Conservation (phyloP, 106 monocot species). For the Dioscorea dumetorum region DNA sequence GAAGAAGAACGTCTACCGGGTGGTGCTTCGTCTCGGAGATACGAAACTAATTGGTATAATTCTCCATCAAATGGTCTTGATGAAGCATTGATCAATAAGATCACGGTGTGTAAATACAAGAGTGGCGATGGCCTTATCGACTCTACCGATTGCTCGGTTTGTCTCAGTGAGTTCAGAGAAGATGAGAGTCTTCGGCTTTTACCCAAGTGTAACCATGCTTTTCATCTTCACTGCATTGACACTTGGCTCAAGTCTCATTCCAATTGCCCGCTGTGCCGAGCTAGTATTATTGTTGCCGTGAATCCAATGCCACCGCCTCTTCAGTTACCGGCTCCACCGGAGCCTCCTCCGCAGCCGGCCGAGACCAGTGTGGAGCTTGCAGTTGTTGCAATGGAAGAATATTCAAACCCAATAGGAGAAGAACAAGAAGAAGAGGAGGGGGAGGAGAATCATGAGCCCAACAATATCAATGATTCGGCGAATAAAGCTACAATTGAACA, state of each 20-base stretch:
- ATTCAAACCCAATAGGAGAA: neutral
- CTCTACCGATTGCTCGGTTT: conserved; percentile 68
- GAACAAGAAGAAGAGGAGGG: neutral
- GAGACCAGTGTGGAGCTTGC: conserved; percentile 2
- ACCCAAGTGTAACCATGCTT: conserved; percentile 71
- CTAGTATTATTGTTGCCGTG: conserved; percentile 25
- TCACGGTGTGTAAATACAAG: conserved; percentile 54
- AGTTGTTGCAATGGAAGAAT: conserved; percentile 4
- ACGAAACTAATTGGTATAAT: conserved; percentile 29
- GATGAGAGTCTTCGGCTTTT: conserved; percentile 65
- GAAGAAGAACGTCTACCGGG: neutral
- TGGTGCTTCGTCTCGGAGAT: conserved; percentile 1
- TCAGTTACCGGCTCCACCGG: conserved; percentile 5
- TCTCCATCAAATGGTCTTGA: conserved; percentile 45
- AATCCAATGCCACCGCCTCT: neutral
- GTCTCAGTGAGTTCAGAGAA: conserved; percentile 63
- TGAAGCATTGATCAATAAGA: conserved; percentile 49
- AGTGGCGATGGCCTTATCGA: conserved; percentile 43
- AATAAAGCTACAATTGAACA: neutral
- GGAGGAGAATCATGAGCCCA: neutral
- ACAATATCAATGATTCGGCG: too few species aligned
- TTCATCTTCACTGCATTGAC: conserved; percentile 74
- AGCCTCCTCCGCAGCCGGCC: neutral
- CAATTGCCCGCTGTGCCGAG: conserved; percentile 79
- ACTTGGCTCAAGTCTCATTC: conserved; percentile 69